Evolutionary conservation across 1,284 basidiomycete species (phyloP).

Genomic region (Ceratobasidium sp.): DNA sequence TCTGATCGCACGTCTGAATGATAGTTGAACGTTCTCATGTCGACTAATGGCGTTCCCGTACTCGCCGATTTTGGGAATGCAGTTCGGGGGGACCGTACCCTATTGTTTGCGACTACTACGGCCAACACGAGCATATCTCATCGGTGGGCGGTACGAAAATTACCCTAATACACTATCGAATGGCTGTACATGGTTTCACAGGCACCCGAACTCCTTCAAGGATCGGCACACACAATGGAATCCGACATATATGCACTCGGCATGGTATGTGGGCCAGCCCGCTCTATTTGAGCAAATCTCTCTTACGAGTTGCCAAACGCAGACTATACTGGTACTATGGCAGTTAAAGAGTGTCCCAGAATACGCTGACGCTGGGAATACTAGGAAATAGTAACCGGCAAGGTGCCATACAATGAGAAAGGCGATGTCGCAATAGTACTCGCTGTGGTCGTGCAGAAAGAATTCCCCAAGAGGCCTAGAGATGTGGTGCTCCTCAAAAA

Average conservation of each 20-base stretch:
- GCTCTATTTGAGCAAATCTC: not conserved
- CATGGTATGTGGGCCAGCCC: not conserved
- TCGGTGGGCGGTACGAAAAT: conserved; percentile 20
- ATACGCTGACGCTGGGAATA: not conserved
- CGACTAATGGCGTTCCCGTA: not conserved
- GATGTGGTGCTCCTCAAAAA: not conserved
- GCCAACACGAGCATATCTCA: not conserved
- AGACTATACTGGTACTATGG: not conserved
- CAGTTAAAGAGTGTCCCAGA: not conserved
- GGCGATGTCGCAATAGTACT: not conserved
- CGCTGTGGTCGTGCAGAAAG: not conserved
- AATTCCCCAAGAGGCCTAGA: not conserved
- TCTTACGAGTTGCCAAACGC: too few relatives aligned
- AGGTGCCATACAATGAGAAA: not conserved
- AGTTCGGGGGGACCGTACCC: not conserved
- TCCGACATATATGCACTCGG: conserved; percentile 23
- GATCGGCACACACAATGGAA: not conserved
- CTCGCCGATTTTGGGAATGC: conserved; percentile 20
- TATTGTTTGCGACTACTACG: not conserved
- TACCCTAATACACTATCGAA: too few relatives aligned
- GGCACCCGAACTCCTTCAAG: conserved; percentile 19
- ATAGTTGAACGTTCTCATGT: conserved; percentile 18
- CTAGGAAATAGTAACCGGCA: not conserved
- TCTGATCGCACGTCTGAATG: too few relatives aligned
- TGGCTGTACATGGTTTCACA: not conserved